phyloP scores from a whole-genome alignment of 192 early-diverging fungal species.

The Linnemannia elongata region DNA sequence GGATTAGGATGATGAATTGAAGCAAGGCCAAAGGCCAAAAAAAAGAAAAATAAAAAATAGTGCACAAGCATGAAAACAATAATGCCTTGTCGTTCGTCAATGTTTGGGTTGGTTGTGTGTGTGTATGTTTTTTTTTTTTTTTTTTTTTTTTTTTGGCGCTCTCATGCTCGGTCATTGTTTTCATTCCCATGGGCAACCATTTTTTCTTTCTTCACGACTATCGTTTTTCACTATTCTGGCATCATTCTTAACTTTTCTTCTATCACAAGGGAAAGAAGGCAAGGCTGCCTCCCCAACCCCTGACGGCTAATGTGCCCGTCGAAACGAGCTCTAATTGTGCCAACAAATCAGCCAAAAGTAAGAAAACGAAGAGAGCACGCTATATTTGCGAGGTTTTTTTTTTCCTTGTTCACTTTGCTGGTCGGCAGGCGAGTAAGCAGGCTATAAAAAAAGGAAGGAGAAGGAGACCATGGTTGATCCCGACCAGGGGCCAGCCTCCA shows the following conservation, averaged over 20 bases:
- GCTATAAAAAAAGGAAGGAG: not conserved
- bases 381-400: not conserved
- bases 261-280: conserved; percentile 1
- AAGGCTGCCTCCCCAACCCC: not conserved
- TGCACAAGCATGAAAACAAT: not conserved
- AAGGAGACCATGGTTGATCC: not conserved
- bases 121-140: not conserved
- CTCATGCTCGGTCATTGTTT: conserved; percentile 3
- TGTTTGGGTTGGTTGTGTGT: not conserved
- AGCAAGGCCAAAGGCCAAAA: not conserved
- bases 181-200: not conserved
- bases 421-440: not conserved
- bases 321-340: not conserved
- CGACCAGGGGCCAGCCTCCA: not conserved
- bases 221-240: not conserved
- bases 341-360: not conserved
- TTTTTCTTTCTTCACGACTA: not conserved
- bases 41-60: not conserved
- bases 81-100: not conserved
- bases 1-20: not conserved
- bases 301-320: not conserved
- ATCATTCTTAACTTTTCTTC: not conserved
- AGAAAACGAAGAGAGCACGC: not conserved
- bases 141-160: not conserved
- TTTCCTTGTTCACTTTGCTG: not conserved